Conservation (phyloP, 2,329 filamentous ascomycete species). For the Penicillium sp. region DNA sequence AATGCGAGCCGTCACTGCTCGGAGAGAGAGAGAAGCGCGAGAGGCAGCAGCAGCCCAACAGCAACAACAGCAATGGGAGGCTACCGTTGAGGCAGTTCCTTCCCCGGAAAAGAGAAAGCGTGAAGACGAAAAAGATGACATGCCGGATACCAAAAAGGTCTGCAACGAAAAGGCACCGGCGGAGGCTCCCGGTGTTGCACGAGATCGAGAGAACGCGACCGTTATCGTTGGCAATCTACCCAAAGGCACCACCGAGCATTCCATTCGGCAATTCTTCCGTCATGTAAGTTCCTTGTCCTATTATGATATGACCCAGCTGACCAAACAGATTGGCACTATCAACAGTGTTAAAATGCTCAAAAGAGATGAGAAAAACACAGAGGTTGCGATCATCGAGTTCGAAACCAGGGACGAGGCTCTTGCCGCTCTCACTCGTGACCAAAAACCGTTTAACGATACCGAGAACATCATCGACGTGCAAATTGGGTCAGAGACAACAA, state of each 20-base stretch:
- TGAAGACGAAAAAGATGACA: slow-evolving; percentile 50
- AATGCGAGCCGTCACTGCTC: slow-evolving; percentile 61
- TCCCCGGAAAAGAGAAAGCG: slow-evolving; percentile 67
- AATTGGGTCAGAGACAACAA: slow-evolving; percentile 72
- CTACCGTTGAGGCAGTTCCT: slow-evolving; percentile 15
- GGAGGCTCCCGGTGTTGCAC: slow-evolving; percentile 54
- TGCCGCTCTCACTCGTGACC: slow-evolving; percentile 76
- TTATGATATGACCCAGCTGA: slow-evolving; percentile 6
- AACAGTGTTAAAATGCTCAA: slow-evolving; percentile 70
- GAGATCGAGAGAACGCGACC: slow-evolving; percentile 87
- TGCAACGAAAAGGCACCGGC: slow-evolving; percentile 29
- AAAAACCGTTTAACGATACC: slow-evolving; percentile 69
- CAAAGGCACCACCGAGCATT: slow-evolving; percentile 64
- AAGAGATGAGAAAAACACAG: slow-evolving; percentile 59
- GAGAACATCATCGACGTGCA: slow-evolving; percentile 67
- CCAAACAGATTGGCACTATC: slow-evolving; percentile 67
- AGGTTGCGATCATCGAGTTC: slow-evolving; percentile 82
- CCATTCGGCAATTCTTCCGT: slow-evolving; percentile 84
- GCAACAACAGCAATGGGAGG: slow-evolving; percentile 24
- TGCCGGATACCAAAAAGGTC: slow-evolving; percentile 9
- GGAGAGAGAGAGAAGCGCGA: slow-evolving; percentile 64
- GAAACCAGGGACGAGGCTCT: slow-evolving; percentile 74
- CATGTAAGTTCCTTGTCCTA: slow-evolving; percentile 50
- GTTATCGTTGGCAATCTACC: slow-evolving; percentile 80
- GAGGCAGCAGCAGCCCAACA: slow-evolving; percentile 49